phyloP scores from a whole-genome alignment of 179 eudicot species.

The Heliamphora pulchella region DNA sequence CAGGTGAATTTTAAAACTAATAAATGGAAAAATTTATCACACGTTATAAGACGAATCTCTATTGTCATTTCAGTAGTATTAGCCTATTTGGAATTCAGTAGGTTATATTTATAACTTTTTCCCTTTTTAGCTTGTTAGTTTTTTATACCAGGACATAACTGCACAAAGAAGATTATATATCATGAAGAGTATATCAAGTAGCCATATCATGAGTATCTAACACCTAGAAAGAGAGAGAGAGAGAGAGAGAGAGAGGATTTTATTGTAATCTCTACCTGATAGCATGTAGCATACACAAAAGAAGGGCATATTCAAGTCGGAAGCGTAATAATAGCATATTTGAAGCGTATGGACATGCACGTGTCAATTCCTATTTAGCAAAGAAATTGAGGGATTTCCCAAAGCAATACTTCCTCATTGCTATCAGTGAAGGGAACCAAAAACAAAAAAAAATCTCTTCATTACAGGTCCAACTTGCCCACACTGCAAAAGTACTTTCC shows the following conservation, averaged over 20 bases:
- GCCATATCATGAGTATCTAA: neutral
- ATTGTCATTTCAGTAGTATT: conserved; percentile 1
- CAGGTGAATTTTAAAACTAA: neutral
- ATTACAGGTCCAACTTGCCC: neutral
- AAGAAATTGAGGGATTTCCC: neutral
- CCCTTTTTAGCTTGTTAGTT: neutral
- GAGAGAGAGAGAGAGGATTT: neutral
- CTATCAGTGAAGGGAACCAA: neutral
- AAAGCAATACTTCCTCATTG: conserved; percentile 1
- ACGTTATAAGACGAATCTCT: neutral
- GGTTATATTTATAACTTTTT: neutral
- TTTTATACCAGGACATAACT: neutral
- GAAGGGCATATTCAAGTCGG: neutral
- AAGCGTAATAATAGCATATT: neutral
- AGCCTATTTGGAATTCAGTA: neutral
- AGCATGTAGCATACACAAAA: neutral
- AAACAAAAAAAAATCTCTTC: neutral
- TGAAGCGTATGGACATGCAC: neutral
- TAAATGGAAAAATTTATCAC: neutral
- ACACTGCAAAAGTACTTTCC: neutral
- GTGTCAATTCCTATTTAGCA: neutral
- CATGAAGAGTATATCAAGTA: neutral
- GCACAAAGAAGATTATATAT: neutral
- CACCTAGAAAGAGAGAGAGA: neutral
- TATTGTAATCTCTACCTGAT: neutral